phyloP scores from a whole-genome alignment of 768 basidiomycete genomes.

The Pulveroboletus frians region DNA sequence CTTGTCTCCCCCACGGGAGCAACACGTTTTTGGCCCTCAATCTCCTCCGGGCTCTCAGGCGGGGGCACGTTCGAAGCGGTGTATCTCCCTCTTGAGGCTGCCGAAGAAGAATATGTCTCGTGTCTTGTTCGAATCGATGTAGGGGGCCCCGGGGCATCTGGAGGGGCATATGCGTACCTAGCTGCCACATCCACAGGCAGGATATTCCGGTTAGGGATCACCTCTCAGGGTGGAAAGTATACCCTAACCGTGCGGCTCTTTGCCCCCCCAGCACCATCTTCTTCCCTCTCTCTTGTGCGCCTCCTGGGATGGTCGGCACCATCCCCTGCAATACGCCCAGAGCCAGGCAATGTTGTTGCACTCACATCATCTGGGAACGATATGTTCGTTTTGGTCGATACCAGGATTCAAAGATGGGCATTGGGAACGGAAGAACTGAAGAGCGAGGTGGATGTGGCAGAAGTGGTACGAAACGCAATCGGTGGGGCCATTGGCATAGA shows the following conservation, averaged over 20 bases:
- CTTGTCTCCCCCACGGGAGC: constrained; percentile 67
- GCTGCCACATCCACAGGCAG: constrained; percentile 63
- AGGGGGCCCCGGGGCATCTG: constrained; percentile 24
- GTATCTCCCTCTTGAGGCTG: constrained; percentile 40
- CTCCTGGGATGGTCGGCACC: constrained; percentile 40
- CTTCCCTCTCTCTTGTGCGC: constrained; percentile 40
- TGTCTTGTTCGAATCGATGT: constrained; percentile 64
- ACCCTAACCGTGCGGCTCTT: constrained; percentile 57
- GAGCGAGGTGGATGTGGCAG: constrained; percentile 52
- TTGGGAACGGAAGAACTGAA: constrained; percentile 50
- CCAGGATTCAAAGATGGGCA: constrained; percentile 64
- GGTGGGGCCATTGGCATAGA: constrained; percentile 43
- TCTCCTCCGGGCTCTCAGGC: constrained; percentile 78
- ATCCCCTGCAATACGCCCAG: constrained; percentile 36
- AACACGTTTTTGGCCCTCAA: constrained; percentile 84
- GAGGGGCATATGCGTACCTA: constrained; percentile 38
- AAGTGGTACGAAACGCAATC: constrained; percentile 44
- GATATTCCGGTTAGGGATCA: constrained; percentile 58
- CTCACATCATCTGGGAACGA: constrained; percentile 51
- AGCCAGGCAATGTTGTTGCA: constrained; percentile 60
- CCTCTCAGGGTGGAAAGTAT: constrained; percentile 65
- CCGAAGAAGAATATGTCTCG: constrained; percentile 56
- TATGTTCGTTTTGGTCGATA: constrained; percentile 66
- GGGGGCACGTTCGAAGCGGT: constrained; percentile 55
- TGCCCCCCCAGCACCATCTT: constrained; percentile 42